These are phyloP conservation scores for Effrenium voratum DNA, from an alignment of 73 alveolate species.

Conservation along the genomic window DNA sequence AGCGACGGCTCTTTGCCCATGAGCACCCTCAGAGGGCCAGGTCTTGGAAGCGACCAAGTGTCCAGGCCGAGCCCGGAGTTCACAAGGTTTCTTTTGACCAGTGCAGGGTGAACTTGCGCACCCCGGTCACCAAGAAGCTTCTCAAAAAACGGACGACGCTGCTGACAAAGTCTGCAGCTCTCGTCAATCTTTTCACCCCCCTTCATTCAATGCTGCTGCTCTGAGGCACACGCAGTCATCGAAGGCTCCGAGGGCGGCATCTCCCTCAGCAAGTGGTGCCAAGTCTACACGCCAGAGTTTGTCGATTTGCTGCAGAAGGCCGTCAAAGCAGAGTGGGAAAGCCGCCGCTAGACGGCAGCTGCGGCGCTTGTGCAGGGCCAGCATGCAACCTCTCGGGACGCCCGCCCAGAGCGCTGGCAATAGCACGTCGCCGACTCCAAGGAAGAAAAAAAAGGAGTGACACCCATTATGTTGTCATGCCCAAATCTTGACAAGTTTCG, in stretches of 20 bases:
- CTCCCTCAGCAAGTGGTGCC: neutral
- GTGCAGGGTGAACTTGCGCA: neutral
- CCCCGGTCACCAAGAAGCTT: neutral
- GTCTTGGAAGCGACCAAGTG: neutral
- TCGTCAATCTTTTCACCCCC: neutral
- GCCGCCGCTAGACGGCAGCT: too few species aligned
- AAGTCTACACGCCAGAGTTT: neutral
- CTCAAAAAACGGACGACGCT: slow-evolving; percentile 13
- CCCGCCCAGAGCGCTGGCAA: too few species aligned
- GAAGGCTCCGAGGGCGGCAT: neutral
- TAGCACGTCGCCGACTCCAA: too few species aligned
- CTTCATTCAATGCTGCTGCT: neutral
- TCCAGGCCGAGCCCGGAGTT: neutral
- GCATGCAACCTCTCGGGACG: too few species aligned
- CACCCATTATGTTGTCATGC: too few species aligned
- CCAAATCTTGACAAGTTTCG: too few species aligned
- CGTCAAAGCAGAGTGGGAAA: neutral
- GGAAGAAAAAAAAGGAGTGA: too few species aligned
- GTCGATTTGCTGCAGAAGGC: neutral
- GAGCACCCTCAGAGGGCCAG: neutral
- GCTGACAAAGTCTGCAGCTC: neutral
- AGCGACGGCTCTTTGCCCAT: neutral
- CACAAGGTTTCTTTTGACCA: neutral
- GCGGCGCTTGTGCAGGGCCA: too few species aligned
- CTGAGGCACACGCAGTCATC: neutral